phyloP scores from a whole-genome alignment of 306 rosid genomes.

The Sesbania bispinosa region DNA sequence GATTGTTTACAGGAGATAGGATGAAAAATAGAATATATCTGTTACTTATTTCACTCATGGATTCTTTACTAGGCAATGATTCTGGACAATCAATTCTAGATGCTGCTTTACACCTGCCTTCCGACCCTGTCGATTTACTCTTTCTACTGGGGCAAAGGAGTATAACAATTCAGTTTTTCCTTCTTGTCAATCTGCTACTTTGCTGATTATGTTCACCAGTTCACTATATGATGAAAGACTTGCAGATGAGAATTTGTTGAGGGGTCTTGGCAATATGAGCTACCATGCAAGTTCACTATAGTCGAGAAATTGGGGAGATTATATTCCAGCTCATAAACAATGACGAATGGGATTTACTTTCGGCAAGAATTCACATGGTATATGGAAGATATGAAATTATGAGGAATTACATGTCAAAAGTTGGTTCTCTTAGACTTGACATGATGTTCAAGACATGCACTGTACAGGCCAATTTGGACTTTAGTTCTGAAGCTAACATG shows the following conservation, averaged over 20 bases:
- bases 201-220: conserved; percentile 65
- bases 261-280: conserved; percentile 58
- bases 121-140: conserved; percentile 78
- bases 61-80: conserved; percentile 61
- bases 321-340: conserved; percentile 57
- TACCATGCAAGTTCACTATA: conserved; percentile 59
- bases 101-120: conserved; percentile 58
- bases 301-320: conserved; percentile 71
- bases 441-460: no score
- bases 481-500: no score
- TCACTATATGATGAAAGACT: conserved; percentile 82
- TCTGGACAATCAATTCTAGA: conserved; percentile 73
- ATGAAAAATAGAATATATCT: conserved; percentile 75
- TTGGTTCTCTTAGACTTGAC: no score
- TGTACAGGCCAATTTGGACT: no score
- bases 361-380: conserved; percentile 62
- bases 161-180: conserved; percentile 47
- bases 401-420: no score
- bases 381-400: no score
- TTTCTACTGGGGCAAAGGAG: conserved; percentile 78
- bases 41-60: conserved; percentile 70
- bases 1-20: conserved; percentile 67
- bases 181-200: conserved; percentile 73
- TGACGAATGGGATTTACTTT: conserved; percentile 69
- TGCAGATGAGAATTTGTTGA: conserved; percentile 81